Percentiles rank a stretch among this genome's conserved stretches.
phyloP scores from a whole-genome alignment of 1,284 basidiomycete species.

The Ganoderma resinaceum region DNA sequence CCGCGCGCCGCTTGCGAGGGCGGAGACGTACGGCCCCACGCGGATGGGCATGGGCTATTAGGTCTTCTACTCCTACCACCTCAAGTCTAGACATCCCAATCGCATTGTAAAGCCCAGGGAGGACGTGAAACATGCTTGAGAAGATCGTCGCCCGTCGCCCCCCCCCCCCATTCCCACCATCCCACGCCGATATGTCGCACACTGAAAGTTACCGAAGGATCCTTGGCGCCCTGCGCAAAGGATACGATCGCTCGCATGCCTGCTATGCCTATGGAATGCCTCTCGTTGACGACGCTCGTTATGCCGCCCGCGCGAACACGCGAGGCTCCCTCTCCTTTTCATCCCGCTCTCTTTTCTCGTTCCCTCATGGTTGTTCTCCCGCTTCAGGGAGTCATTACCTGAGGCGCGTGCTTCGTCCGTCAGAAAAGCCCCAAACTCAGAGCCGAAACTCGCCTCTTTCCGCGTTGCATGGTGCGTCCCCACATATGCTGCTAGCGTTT shows the following conservation, averaged over 20 bases:
- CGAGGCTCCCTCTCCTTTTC: slow-evolving; percentile 18
- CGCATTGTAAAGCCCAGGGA: neutral
- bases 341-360: slow-evolving; percentile 8
- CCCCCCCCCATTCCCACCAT: slow-evolving; percentile 6
- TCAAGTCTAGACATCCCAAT: neutral
- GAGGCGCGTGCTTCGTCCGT: slow-evolving; percentile 1
- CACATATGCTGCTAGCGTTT: slow-evolving; percentile 9
- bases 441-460: neutral
- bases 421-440: slow-evolving; percentile 15
- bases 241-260: slow-evolving; percentile 16
- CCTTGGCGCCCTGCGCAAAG: slow-evolving; percentile 9
- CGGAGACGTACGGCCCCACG: slow-evolving; percentile 70
- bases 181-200: slow-evolving; percentile 23
- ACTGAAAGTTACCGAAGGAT: slow-evolving; percentile 16
- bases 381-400: too few relatives aligned
- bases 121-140: neutral
- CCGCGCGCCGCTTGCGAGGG: slow-evolving; percentile 55
- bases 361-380: neutral
- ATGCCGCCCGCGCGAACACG: slow-evolving; percentile 28
- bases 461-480: neutral
- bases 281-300: slow-evolving; percentile 34
- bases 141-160: slow-evolving; percentile 19
- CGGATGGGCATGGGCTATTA: slow-evolving; percentile 42
- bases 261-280: slow-evolving; percentile 32
- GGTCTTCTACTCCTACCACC: slow-evolving; percentile 10